phyloP scores from a whole-genome alignment of 495 filamentous ascomycete genomes.

The Talaromyces ruber region DNA sequence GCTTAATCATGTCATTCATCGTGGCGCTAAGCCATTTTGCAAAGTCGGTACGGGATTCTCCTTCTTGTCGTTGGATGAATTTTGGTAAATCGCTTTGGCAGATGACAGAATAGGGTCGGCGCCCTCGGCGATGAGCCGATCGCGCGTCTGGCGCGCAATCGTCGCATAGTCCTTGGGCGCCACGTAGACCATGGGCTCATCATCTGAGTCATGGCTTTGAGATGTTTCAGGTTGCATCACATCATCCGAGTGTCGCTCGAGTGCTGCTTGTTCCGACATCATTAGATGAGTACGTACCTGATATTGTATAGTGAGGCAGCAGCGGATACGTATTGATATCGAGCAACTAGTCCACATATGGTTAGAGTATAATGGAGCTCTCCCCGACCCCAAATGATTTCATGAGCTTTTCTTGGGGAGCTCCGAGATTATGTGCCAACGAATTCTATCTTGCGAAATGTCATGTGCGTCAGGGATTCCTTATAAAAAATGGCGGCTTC shows the following conservation, averaged over 20 bases:
- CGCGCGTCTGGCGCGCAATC: too few relatives aligned
- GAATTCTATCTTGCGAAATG: background rate
- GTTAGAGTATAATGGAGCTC: background rate
- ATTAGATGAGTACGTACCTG: background rate
- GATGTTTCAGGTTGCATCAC: background rate
- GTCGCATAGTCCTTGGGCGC: background rate
- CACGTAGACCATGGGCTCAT: background rate
- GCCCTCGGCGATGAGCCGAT: background rate
- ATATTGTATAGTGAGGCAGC: background rate
- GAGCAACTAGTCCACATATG: background rate
- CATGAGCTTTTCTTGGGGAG: background rate
- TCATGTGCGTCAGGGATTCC: background rate
- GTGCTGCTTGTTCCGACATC: background rate
- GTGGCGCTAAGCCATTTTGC: background rate
- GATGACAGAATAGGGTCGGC: background rate
- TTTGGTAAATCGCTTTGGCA: background rate
- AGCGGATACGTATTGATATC: background rate
- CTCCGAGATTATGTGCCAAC: background rate
- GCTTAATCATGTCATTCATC: background rate
- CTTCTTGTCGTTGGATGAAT: background rate
- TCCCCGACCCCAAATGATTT: background rate
- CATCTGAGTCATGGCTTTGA: background rate
- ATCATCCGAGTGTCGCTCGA: background rate
- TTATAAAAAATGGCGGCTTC: background rate
- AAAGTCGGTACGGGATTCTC: background rate